Conservation (phyloP, 2,329 filamentous ascomycete species). For the Sordariomycetes sp. region DNA sequence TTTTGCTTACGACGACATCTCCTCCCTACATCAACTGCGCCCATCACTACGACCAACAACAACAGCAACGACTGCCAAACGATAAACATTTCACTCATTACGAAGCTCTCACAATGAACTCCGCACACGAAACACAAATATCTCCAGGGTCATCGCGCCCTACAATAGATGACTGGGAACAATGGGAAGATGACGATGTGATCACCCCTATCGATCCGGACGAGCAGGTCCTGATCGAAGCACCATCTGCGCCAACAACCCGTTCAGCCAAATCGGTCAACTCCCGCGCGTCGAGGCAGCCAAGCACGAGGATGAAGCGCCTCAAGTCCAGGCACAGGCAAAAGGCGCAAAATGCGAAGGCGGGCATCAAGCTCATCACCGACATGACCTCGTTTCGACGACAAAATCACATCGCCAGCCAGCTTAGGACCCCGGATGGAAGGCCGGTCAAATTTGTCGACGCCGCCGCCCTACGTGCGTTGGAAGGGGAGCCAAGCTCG, state of each 20-base stretch:
- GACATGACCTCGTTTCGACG: conserved; percentile 50
- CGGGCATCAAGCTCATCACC: conserved; percentile 61
- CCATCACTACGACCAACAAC: too few species aligned
- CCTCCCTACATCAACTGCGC: too few species aligned
- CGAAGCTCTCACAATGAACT: too few species aligned
- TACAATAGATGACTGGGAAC: conserved; percentile 38
- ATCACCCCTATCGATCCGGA: conserved; percentile 28
- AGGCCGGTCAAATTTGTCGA: conserved; percentile 43
- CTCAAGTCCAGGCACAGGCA: conserved; percentile 53
- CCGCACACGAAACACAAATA: conserved; percentile 9
- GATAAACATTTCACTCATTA: too few species aligned
- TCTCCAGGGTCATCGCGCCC: conserved; percentile 9
- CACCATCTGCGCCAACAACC: neutral
- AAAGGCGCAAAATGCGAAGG: conserved; percentile 49
- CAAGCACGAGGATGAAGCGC: conserved; percentile 28
- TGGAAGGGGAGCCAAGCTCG: conserved; percentile 46
- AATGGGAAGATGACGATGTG: conserved; percentile 41
- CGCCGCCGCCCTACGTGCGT: conserved; percentile 46
- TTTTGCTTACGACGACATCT: too few species aligned
- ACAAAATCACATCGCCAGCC: conserved; percentile 25
- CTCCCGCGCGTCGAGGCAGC: neutral
- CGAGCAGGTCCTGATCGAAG: conserved; percentile 17
- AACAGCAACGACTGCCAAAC: too few species aligned
- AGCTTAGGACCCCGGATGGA: conserved; percentile 17
- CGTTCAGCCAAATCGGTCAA: too few species aligned